A percentile compares a stretch with the other conserved stretches of the same genome.
These are phyloP conservation scores for Sporothrix mexicana DNA, from an alignment of 2,329 filamentous ascomycete species.

Conservation along the genomic window DNA sequence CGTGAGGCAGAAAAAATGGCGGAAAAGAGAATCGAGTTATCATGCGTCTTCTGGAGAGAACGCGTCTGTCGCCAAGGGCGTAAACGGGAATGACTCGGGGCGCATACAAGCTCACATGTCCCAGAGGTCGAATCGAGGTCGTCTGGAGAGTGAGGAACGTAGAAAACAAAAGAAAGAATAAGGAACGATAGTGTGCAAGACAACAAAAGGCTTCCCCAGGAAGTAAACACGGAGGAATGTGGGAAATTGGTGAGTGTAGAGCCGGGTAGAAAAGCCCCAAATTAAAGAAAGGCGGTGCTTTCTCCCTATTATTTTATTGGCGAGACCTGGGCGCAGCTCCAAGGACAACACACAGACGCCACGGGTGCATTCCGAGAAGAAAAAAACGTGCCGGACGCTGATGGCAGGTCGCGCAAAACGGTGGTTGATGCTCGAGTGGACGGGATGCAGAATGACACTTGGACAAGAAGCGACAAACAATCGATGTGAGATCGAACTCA, in stretches of 20 bases:
- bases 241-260: conserved; percentile 1
- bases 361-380: conserved; percentile 21
- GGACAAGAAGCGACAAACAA: neutral
- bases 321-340: conserved; percentile 23
- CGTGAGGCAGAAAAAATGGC: neutral
- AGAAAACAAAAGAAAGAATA: neutral
- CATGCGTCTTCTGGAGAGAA: neutral
- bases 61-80: conserved; percentile 20
- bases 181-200: neutral
- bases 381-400: conserved; percentile 23
- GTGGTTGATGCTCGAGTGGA: neutral
- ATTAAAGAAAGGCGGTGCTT: neutral
- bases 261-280: neutral
- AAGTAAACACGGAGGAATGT: conserved; percentile 12
- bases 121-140: conserved; percentile 1
- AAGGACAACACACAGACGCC: conserved; percentile 31
- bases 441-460: neutral
- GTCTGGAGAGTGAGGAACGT: neutral
- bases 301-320: neutral
- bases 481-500: neutral
- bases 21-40: neutral
- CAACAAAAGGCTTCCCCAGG: neutral
- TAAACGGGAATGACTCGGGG: neutral
- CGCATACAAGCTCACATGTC: conserved; percentile 23
- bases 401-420: conserved; percentile 15